Base-by-base conservation (phyloP, 164 flowering plant species). In the Nelumbo lutea region DNA sequence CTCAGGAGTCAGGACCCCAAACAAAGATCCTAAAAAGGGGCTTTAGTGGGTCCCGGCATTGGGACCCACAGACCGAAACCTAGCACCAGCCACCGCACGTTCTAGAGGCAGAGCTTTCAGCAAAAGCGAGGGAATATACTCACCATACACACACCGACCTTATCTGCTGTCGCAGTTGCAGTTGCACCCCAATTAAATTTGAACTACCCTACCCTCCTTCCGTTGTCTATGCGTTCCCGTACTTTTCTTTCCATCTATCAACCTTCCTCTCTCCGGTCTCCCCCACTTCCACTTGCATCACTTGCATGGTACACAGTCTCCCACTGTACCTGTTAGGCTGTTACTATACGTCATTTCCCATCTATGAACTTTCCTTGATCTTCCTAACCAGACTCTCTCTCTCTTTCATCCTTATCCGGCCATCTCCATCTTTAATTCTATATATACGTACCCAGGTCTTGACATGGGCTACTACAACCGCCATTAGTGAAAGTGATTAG, bases 61-160 rank as follows among this genome's bases (percentile, higher is more conserved):
- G 68, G 68, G 65, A 5, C 61, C 78, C 71, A 44, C 42, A 41
- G 65, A 42, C 3, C 40, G 43, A 15, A 55, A n/a, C 2, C 50
- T 47, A 3, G 41, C 10, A 44, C 51, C 53, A 39, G 15, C 8
- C 39, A 57, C 40, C 46, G 38, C 62, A 14, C 40, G 9, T 48
- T 47, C 44, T 3, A 10, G 9, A 46, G 38, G 9, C 42, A 59
- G 9, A 2, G 46, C 8, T 48, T 48, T 55, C 39, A 57, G 15
- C 2, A 40, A 68, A 58, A 46, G 47, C 39, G 27, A 38, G 48
- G 40, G 76, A 74, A 80, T 75, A 75, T 79, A 61, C 68, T 66
- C 78, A 38, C 79, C 73, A 75, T 79, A 61, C 68, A 63, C 78
- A 38, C 79, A 74, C 82, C 86, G 81, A 77, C 84, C 84, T 79